Conservation (phyloP, 225 moss, liverwort and hornwort genomes). For the Pleurozium schreberi region DNA sequence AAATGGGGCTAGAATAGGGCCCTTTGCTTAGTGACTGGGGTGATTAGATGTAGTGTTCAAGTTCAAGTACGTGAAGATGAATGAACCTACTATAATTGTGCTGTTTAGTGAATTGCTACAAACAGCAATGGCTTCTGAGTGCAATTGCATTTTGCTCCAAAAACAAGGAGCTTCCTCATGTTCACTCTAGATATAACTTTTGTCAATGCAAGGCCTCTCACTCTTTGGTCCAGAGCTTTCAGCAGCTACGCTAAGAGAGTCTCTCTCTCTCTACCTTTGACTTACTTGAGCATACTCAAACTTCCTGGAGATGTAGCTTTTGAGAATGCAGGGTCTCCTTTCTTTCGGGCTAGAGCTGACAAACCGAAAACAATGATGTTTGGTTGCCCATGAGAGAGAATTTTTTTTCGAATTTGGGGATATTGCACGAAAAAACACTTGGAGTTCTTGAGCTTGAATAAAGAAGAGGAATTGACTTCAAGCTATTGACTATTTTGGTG, state of each 20-base stretch:
- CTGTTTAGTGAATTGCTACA: background rate
- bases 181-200: background rate
- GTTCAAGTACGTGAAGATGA: background rate
- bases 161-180: background rate
- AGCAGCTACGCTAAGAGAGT: background rate
- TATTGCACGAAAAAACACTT: background rate
- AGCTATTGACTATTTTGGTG: background rate
- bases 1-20: no score
- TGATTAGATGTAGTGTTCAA: background rate
- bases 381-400: background rate
- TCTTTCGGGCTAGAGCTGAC: background rate
- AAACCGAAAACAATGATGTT: no score
- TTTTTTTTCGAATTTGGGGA: background rate
- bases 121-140: background rate
- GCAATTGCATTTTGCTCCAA: background rate
- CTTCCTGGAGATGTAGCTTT: background rate
- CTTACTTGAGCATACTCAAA: background rate
- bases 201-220: background rate
- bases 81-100: background rate
- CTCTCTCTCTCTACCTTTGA: background rate
- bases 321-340: background rate
- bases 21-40: background rate
- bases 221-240: background rate
- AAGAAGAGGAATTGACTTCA: background rate
- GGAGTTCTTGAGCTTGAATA: background rate